Percentiles rank a stretch among this genome's conserved stretches.
phyloP scores from a whole-genome alignment of 2,329 filamentous ascomycete species.

The Penicillium brevicompactum region DNA sequence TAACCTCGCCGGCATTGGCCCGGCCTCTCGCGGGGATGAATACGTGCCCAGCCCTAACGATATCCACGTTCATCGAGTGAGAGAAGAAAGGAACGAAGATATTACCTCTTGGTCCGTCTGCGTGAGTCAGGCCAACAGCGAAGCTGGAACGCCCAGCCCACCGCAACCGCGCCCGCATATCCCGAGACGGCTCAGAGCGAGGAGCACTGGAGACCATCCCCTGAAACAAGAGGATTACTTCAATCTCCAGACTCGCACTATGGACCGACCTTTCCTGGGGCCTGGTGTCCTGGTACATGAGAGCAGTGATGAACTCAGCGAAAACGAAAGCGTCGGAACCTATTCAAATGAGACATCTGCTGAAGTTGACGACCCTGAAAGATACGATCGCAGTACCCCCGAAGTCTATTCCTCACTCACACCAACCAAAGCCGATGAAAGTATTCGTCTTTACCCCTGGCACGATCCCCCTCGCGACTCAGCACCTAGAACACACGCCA shows the following conservation, averaged over 20 bases:
- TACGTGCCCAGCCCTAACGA: slow-evolving; percentile 55
- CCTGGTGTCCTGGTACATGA: slow-evolving; percentile 53
- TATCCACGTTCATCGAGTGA: slow-evolving; percentile 48
- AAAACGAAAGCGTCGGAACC: slow-evolving; percentile 32
- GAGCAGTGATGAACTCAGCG: slow-evolving; percentile 45
- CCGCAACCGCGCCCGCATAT: slow-evolving; percentile 25
- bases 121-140: slow-evolving; percentile 51
- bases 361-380: slow-evolving; percentile 27
- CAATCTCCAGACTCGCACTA: slow-evolving; percentile 24
- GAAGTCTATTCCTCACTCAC: slow-evolving; percentile 22
- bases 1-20: slow-evolving; percentile 51
- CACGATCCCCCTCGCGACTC: slow-evolving; percentile 44
- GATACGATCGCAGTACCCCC: slow-evolving; percentile 23
- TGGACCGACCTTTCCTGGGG: slow-evolving; percentile 51
- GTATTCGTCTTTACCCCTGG: slow-evolving; percentile 50
- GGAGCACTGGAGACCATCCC: slow-evolving; percentile 42
- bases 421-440: slow-evolving; percentile 26
- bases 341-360: slow-evolving; percentile 32
- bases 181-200: slow-evolving; percentile 48
- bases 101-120: slow-evolving; percentile 57
- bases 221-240: slow-evolving; percentile 38
- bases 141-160: slow-evolving; percentile 27
- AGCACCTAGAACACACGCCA: slow-evolving; percentile 30
- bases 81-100: slow-evolving; percentile 55
- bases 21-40: slow-evolving; percentile 47